Evolutionary conservation across 352 stramenopile species (phyloP), one percentile per base, ranked within the genome.

Genomic region (Phytophthora agathidicida): DNA sequence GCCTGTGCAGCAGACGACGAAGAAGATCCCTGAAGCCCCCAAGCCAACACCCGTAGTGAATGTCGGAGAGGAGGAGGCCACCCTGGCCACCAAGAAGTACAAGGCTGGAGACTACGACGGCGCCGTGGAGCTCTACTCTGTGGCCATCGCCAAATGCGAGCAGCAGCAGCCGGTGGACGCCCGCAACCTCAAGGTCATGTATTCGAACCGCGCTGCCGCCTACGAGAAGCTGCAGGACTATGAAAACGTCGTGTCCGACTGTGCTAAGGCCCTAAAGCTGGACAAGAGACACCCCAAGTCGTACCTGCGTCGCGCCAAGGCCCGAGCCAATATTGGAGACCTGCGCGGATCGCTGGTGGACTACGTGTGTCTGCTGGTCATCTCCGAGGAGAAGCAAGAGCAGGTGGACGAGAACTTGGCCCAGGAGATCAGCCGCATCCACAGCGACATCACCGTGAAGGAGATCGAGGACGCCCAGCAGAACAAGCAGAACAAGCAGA

Each of bases 161-260:
- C 41, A 65, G n/a, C 56, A 74, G 7, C 65, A 78, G 49, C 77
- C 81, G 8, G 58, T 87, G 30, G 81, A 93, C 54, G 69, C 68
- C 42, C 77, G 80, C 55, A 91, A 93, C 68, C 62, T 93, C 23
- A 93, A 93, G 55, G 84, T 93, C 55, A 91, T 93, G 81, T 93
- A 85, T 62, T 90, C 84, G 53, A 93, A 93, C 71, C 80, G 84
- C 26, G 84, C 82, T 0, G 81, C 84, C 2, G 82, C 84, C 27
- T 89, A 86, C 52, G 84, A 93, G 44, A 78, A 81, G 43, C 68
- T 93, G 14, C 66, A 83, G 48, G 72, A 89, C 66, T 72, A 86
- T 54, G 49, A 71, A 48, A 73, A 71, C 42, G 83, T 93, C n/a
- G 51, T 90, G 7, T 52, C 53, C 7, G 83, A 93, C 56, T 93